Conservation (phyloP, 225 moss, liverwort and hornwort species). For the Pseudoscleropodium purum region DNA sequence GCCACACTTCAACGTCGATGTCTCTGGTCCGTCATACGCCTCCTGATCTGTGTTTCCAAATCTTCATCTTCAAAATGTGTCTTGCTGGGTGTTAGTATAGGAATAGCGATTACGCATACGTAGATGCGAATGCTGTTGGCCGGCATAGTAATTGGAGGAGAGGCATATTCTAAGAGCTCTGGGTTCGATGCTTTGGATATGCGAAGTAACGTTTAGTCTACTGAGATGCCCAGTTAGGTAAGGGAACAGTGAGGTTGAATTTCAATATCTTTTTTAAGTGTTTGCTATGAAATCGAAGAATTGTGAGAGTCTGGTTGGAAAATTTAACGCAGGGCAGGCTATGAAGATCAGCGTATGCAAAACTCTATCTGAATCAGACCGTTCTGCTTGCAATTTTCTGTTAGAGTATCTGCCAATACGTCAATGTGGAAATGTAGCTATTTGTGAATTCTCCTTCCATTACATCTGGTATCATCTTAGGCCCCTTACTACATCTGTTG, state of each 20-base stretch:
- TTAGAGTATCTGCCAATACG: not conserved
- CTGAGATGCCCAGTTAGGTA: not conserved
- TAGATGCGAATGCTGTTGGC: not conserved
- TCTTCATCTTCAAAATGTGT: not conserved
- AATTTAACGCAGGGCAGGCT: not conserved
- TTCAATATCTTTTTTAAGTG: not conserved
- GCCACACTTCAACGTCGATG: constrained; percentile 33
- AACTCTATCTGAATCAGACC: not conserved
- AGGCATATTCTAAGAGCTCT: not conserved
- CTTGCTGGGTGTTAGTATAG: not conserved
- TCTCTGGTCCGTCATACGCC: constrained; percentile 16
- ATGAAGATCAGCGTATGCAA: not conserved
- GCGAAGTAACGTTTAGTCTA: not conserved
- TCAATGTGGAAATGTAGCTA: not conserved
- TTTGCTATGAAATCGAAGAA: not conserved
- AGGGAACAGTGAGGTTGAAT: not conserved
- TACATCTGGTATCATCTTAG: not conserved
- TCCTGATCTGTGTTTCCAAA: not conserved
- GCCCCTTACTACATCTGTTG: not conserved
- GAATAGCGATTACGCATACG: not conserved
- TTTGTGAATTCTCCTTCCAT: not conserved
- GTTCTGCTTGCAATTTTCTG: not conserved
- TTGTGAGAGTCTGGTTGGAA: not conserved
- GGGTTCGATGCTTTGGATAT: not conserved
- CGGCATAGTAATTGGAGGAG: not conserved